Conservation (phyloP, 2,329 filamentous ascomycete genomes). For the Botrytis fabae region DNA sequence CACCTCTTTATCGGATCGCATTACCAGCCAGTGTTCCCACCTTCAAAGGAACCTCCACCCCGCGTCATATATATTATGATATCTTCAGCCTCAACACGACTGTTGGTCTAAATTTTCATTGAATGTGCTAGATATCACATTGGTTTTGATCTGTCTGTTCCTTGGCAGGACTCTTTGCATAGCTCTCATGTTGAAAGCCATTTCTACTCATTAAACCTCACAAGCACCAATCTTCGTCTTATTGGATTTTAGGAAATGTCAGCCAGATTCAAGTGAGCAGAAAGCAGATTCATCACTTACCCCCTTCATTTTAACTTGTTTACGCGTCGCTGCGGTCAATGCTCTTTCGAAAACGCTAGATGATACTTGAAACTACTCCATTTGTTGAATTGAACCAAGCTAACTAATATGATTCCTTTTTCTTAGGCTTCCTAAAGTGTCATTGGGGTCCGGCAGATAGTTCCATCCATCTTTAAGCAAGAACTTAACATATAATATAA, state of each 20-base stretch:
- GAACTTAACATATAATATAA: conserved; percentile 22
- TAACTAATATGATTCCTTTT: conserved; percentile 28
- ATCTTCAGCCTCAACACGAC: conserved; percentile 14
- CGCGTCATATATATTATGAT: conserved; percentile 1
- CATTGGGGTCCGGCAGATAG: conserved; percentile 40
- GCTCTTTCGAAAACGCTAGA: not conserved
- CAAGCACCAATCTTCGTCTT: conserved; percentile 26
- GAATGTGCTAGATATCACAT: conserved; percentile 5
- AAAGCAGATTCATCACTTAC: conserved; percentile 2
- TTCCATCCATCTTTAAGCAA: conserved; percentile 25
- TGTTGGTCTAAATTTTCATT: not conserved
- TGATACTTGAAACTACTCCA: not conserved
- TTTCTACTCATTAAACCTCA: conserved; percentile 11
- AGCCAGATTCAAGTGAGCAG: conserved; percentile 37
- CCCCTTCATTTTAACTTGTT: not conserved
- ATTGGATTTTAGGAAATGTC: conserved; percentile 36
- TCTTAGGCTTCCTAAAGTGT: conserved; percentile 37
- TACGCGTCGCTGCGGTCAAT: not conserved
- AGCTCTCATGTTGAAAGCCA: conserved; percentile 3
- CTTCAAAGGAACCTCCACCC: conserved; percentile 11
- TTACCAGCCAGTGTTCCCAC: conserved; percentile 7
- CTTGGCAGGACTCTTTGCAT: not conserved
- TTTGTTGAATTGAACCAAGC: conserved; percentile 19
- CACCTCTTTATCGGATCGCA: conserved; percentile 23
- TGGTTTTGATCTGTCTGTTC: not conserved